Conservation (phyloP, 169 alveolate species). For the Babesia caballi region DNA sequence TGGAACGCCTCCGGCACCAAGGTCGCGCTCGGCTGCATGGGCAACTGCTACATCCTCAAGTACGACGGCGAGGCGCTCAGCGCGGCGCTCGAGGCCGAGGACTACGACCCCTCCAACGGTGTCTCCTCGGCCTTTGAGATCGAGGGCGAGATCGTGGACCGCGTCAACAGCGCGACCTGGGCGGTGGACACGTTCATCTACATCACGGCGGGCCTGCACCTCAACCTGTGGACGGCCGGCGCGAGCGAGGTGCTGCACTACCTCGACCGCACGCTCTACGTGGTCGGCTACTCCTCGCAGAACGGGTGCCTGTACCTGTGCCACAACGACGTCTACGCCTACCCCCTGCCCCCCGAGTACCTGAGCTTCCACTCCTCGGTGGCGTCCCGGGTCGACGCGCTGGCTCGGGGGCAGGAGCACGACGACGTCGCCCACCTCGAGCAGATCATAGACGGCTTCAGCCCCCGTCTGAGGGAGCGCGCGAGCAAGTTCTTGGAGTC, state of each 20-base stretch:
- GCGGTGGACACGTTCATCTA: conserved; percentile 79
- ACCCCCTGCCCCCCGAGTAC: conserved; percentile 68
- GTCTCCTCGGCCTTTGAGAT: conserved; percentile 65
- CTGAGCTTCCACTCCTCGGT: conserved; percentile 65
- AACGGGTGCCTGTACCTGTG: conserved; percentile 70
- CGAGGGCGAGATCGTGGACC: conserved; percentile 69
- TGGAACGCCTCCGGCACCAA: conserved; percentile 70
- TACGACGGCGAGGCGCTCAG: conserved; percentile 27
- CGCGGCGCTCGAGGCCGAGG: not conserved
- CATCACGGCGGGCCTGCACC: conserved; percentile 73
- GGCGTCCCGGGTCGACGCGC: conserved; percentile 3
- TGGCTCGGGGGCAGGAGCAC: not conserved
- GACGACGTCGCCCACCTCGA: conserved; percentile 67
- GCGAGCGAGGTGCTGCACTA: conserved; percentile 77
- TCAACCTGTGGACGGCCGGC: conserved; percentile 77
- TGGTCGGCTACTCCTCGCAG: conserved; percentile 80
- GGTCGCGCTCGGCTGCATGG: conserved; percentile 69
- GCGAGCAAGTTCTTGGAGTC: conserved; percentile 89
- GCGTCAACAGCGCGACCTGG: conserved; percentile 83
- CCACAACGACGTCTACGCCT: conserved; percentile 71
- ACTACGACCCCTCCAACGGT: conserved; percentile 17
- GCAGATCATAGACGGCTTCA: conserved; percentile 71
- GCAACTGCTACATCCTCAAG: conserved; percentile 64
- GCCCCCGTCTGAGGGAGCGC: conserved; percentile 73
- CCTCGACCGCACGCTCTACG: conserved; percentile 73